Evolutionary conservation across 139 green algal genomes (phyloP).

Genomic region (Yamagishiella unicocca): DNA sequence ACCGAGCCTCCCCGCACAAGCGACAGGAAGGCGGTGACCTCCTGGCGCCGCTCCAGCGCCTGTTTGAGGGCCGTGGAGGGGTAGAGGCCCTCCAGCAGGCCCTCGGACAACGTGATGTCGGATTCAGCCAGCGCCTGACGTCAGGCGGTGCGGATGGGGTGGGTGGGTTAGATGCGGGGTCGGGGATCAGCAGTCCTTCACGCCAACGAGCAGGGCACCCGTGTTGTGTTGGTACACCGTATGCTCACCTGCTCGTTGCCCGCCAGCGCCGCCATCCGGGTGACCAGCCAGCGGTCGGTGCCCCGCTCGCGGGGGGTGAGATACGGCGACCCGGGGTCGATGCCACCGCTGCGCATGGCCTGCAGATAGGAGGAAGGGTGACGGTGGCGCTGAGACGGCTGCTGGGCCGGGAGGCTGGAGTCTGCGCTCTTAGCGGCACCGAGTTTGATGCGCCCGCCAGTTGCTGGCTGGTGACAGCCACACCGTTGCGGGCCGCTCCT

Average conservation of each 20-base stretch:
- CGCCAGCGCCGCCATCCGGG: conserved; percentile 55
- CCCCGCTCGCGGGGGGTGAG: conserved; percentile 49
- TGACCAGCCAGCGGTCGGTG: conserved; percentile 54
- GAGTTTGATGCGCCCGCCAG: no score
- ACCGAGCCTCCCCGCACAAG: neutral
- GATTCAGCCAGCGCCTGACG: neutral
- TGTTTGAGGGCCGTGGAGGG: conserved; percentile 21
- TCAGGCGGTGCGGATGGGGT: neutral
- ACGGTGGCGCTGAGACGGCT: no score
- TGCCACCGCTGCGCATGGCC: conserved; percentile 27
- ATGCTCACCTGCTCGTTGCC: conserved; percentile 49
- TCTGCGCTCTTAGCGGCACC: no score
- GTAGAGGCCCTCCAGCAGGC: conserved; percentile 21
- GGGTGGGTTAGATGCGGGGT: neutral
- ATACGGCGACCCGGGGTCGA: conserved; percentile 56
- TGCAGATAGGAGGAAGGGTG: no score
- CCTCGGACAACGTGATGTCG: neutral
- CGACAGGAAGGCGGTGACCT: neutral
- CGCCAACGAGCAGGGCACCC: neutral
- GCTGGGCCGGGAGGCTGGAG: no score
- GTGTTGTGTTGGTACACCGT: neutral
- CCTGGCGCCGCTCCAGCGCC: conserved; percentile 1
- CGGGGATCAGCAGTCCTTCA: no score
- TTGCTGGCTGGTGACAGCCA: no score
- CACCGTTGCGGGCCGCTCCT: no score